A percentile compares a stretch with the other conserved stretches of the same genome.
phyloP scores from a whole-genome alignment of 345 rosid genomes.

The Barbarea vulgaris region DNA sequence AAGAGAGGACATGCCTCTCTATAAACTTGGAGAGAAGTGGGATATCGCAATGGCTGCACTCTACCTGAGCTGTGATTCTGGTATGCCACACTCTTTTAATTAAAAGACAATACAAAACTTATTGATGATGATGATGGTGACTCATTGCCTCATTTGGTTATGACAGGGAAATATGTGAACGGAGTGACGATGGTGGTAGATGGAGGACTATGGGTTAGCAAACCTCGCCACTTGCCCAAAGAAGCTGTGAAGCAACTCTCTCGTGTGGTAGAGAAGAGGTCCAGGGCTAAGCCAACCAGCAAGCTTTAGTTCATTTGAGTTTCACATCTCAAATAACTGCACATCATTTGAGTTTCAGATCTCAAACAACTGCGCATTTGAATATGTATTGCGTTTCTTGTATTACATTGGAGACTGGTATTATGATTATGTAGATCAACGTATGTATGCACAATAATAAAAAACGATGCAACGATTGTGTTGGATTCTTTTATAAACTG shows the following conservation, averaged over 20 bases:
- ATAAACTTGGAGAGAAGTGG: slow-evolving; percentile 75
- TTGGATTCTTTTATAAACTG: neutral
- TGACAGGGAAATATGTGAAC: slow-evolving; percentile 66
- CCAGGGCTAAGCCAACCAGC: slow-evolving; percentile 62
- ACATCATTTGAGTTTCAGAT: too few species aligned
- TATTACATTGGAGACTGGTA: slow-evolving; percentile 1
- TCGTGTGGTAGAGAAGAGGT: slow-evolving; percentile 66
- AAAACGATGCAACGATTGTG: neutral
- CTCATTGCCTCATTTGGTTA: slow-evolving; percentile 6
- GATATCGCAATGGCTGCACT: slow-evolving; percentile 88
- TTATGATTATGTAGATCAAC: slow-evolving; percentile 19
- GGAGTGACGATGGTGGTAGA: slow-evolving; percentile 66
- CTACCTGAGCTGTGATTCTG: slow-evolving; percentile 69
- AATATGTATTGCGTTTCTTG: neutral
- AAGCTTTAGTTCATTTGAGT: too few species aligned
- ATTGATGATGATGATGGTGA: neutral
- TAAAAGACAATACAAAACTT: neutral
- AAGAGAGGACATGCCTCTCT: slow-evolving; percentile 53
- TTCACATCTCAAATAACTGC: neutral
- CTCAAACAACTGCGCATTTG: too few species aligned
- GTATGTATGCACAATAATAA: neutral
- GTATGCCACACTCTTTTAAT: slow-evolving; percentile 41
- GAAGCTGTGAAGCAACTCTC: slow-evolving; percentile 68
- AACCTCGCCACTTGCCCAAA: slow-evolving; percentile 56
- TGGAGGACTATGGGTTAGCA: slow-evolving; percentile 69